phyloP scores from a whole-genome alignment of 2,329 filamentous ascomycete genomes.

The Aphanoascus verrucosus region DNA sequence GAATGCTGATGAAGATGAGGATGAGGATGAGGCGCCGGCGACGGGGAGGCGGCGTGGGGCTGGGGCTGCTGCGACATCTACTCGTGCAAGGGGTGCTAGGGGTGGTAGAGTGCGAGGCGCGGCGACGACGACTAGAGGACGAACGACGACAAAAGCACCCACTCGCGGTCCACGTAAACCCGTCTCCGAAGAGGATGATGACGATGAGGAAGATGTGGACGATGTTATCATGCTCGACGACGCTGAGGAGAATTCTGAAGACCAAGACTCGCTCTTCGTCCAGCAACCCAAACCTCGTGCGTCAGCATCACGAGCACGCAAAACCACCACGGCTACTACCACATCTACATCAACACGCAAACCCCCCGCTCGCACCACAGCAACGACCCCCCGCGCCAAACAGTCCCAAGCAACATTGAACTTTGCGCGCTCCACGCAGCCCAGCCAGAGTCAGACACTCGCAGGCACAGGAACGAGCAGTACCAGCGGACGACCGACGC shows the following conservation, averaged over 20 bases:
- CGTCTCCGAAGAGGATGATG: constrained; percentile 26
- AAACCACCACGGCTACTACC: constrained; percentile 19
- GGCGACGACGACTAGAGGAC: constrained; percentile 22
- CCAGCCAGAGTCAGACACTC: constrained; percentile 17
- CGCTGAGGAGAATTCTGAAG: constrained; percentile 25
- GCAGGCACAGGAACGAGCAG: constrained; percentile 19
- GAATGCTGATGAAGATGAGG: constrained; percentile 38
- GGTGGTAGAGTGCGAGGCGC: constrained; percentile 20
- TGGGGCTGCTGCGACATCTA: constrained; percentile 32
- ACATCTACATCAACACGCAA: constrained; percentile 15
- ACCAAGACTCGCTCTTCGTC: constrained; percentile 33
- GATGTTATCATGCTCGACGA: constrained; percentile 34
- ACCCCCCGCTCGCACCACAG: constrained; percentile 19
- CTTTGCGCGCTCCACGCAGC: constrained; percentile 18
- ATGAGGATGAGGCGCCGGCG: constrained; percentile 38
- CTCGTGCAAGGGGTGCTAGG: constrained; percentile 26
- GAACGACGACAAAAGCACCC: constrained; percentile 19
- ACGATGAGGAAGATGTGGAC: constrained; percentile 18
- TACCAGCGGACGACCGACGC: constrained; percentile 22
- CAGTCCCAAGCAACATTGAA: constrained; percentile 13
- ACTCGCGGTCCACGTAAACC: constrained; percentile 21
- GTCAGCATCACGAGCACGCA: constrained; percentile 8
- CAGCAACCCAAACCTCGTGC: constrained; percentile 21
- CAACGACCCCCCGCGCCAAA: constrained; percentile 22
- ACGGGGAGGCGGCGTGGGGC: constrained; percentile 36